Base-by-base conservation (phyloP, 441 rosid genomes). In the Mallotus repandus region DNA sequence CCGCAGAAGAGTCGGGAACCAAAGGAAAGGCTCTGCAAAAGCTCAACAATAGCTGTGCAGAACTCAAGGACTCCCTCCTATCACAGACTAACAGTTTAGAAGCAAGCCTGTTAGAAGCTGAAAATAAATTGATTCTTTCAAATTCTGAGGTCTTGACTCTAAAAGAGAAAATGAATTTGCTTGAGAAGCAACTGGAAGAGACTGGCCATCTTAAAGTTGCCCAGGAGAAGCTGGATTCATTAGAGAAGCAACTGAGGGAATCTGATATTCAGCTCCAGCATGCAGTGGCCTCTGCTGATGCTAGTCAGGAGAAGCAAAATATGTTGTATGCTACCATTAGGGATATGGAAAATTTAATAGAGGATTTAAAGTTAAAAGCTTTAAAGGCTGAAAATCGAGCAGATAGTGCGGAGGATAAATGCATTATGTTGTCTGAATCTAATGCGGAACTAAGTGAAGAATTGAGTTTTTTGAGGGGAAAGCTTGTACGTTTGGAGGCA, bases 341-440 rank as follows among this genome's bases (percentile, higher is more conserved):
- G 66, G 98, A 96, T 80, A 96, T 93, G 99, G 98, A 90, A 72
- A 82, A 78, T 76, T 75, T 89, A 77, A 96, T 96, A 9, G 90
- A 89, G 79, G 88, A 86, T 84, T 85, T 96, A 50, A 91, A 91
- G 77, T 81, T 77, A 66, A 91, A 88, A 84, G 93, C 83, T 77
- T 74, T 69, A 11, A 93, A 87, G 80, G 88, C 95, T 66, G 97
- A 89, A 79, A 82, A 74, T 78, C 84, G 86, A 55, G 97, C 96
- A 77, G 97, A 96, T 69, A 79, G 74, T 77, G 89, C 89, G 0
- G 97, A 90, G 78, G 97, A 89, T 64, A 93, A 90, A 79, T 83
- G 93, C 77, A 84, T 90, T 73, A 77, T 80, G 61, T 81, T 93
- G 66, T 93, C 98, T 67, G 97, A 93, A 70, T 80, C 92, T 66